Evolutionary conservation across 179 eudicot species (phyloP).

Genomic region (Kewa caespitosa): DNA sequence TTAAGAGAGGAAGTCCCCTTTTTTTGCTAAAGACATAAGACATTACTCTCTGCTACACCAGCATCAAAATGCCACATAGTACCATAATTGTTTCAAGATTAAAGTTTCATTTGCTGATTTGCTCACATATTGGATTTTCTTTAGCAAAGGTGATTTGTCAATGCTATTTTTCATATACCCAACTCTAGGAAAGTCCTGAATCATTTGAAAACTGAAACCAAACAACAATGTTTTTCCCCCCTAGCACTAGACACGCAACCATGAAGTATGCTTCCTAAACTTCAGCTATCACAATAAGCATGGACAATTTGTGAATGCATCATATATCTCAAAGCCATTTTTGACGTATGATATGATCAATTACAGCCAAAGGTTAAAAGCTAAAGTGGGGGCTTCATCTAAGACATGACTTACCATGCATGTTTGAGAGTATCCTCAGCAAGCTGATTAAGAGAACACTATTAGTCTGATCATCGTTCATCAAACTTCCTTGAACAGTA

Average conservation of each 20-base stretch:
- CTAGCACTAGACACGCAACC: no score
- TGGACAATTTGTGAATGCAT: no score
- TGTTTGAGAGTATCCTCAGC: conserved; percentile 62
- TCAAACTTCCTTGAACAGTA: conserved; percentile 33
- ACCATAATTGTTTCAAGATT: no score
- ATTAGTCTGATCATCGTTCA: conserved; percentile 55
- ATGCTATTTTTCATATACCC: not conserved
- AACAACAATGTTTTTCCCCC: no score
- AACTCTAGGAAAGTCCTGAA: not conserved
- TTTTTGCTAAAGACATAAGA: not conserved
- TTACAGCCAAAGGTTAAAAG: not conserved
- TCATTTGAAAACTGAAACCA: not conserved
- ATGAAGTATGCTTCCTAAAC: no score
- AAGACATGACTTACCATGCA: conserved; percentile 53
- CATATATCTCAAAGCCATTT: no score
- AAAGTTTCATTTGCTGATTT: no score
- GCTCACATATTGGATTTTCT: not conserved
- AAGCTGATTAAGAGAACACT: conserved; percentile 60
- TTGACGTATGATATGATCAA: no score
- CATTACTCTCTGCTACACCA: not conserved
- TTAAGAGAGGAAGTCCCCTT: not conserved
- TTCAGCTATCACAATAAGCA: no score
- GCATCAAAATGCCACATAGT: no score
- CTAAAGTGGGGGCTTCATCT: not conserved
- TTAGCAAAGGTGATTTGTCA: not conserved